phyloP scores from a whole-genome alignment of 2,329 filamentous ascomycete genomes.

The Hypoxylon sp. region DNA sequence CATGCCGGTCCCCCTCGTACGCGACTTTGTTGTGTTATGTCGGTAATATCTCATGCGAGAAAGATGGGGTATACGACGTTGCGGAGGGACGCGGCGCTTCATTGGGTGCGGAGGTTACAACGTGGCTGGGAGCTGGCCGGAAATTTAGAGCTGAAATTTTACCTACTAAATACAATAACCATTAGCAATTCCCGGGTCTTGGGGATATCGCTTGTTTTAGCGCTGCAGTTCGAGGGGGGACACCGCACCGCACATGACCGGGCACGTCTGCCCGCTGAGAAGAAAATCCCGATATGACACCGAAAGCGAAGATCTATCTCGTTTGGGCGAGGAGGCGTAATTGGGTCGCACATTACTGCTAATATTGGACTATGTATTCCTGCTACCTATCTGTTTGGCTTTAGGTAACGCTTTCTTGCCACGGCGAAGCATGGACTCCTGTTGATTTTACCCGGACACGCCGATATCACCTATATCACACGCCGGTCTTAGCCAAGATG shows the following conservation, averaged over 20 bases:
- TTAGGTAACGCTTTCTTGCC: conserved; percentile 13
- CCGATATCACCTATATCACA: conserved; percentile 19
- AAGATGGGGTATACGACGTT: conserved; percentile 16
- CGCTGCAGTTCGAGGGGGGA: conserved; percentile 11
- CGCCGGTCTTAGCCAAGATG: conserved; percentile 21
- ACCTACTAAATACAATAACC: conserved; percentile 14
- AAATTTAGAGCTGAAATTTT: conserved; percentile 17
- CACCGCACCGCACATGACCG: conserved; percentile 36
- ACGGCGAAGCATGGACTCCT: conserved; percentile 27
- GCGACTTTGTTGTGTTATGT: conserved; percentile 15
- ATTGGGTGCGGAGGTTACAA: conserved; percentile 25
- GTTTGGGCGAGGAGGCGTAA: background rate
- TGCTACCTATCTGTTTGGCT: conserved; percentile 3
- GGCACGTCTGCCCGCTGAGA: conserved; percentile 27
- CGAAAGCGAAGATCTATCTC: conserved; percentile 29
- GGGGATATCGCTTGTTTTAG: conserved; percentile 31
- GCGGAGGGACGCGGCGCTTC: conserved; percentile 3
- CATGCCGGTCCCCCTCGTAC: background rate
- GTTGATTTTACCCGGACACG: conserved; percentile 35
- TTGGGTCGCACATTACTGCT: conserved; percentile 8
- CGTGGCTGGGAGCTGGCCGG: conserved; percentile 25
- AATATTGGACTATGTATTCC: conserved; percentile 17
- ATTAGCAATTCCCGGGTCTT: conserved; percentile 36
- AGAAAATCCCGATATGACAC: conserved; percentile 32
- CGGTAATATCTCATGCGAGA: conserved; percentile 27